Base-by-base conservation (phyloP, 2,329 filamentous ascomycete genomes). In the Botrytis pseudocinerea region DNA sequence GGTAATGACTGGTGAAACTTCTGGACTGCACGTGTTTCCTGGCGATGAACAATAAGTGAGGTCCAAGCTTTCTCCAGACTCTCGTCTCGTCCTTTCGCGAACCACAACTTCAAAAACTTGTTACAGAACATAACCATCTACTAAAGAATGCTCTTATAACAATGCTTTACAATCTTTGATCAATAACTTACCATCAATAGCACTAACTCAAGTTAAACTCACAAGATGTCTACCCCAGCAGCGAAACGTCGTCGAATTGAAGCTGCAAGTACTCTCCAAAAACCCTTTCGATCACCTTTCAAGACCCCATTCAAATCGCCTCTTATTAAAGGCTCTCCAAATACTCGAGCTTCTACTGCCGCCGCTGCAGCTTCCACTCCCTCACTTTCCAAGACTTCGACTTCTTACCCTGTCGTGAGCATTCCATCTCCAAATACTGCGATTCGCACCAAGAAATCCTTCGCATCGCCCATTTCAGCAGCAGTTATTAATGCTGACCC, bases 251-350 rank as follows among this genome's bases (percentile, higher is more conserved):
- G 91, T 74, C 88, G 89, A 76, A 83, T 91, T 75, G 86, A 90
- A 73, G 83, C 86, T 62, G 86, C 88, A 57, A 82, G 85, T n/a
- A 87, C 87, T 10, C 86, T 93, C 65, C 86, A 87, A 75, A 92
- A 90, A 79, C 92, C 92, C 0, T 94, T 94, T 83, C 90, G 91
- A 76, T 93, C 92, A 63, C 92, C 91, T 22, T 86, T 92, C 74
- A 87, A 86, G 76, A 85, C 84, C 54, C 83, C 84, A 42, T 74
- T 76, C 64, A 77, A 79, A 73, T 77, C 78, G 18, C 78, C 77
- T 9, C 57, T 76, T 35, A 76, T 76, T 59, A 70, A 51, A 66
- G 16, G 57, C 48, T 57, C 74, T 14, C 35, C 69, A 48, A 73
- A 12, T 65, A 80, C 61, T 73, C 77, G 54, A 64, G 66, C 70